Evolutionary conservation across 768 basidiomycete species (phyloP).

Genomic region (Rhodosporidiobolus sp.): DNA sequence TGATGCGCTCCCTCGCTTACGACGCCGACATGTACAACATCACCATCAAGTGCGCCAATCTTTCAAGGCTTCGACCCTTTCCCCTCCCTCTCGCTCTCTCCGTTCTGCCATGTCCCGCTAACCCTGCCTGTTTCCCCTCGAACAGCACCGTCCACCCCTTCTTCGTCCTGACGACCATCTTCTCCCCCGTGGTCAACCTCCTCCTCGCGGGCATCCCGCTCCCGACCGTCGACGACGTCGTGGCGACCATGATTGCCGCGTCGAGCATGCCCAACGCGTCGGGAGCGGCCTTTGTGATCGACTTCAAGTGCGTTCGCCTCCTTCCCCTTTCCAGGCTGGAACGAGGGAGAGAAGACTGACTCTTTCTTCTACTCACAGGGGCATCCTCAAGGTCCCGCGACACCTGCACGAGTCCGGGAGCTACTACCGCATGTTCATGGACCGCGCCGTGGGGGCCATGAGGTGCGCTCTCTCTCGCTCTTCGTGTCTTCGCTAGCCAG

Average conservation of each 20-base stretch:
- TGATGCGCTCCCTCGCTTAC: too few relatives aligned
- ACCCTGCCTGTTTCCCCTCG: neutral
- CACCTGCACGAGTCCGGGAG: too few relatives aligned
- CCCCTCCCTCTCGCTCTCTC: neutral
- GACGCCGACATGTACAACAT: too few relatives aligned
- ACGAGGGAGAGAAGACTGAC: slow-evolving; percentile 1
- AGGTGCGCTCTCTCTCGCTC: too few relatives aligned
- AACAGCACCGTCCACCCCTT: neutral
- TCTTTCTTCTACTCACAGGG: neutral
- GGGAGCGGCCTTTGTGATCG: slow-evolving; percentile 19
- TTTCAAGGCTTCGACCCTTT: slow-evolving; percentile 61
- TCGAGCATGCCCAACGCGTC: slow-evolving; percentile 53
- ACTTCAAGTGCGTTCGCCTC: slow-evolving; percentile 11
- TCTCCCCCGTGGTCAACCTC: slow-evolving; percentile 52
- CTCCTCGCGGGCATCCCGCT: slow-evolving; percentile 52
- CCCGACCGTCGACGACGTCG: slow-evolving; percentile 51
- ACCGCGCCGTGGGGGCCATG: too few relatives aligned
- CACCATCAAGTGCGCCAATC: too few relatives aligned
- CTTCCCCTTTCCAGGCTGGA: neutral
- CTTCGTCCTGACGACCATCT: slow-evolving; percentile 46
- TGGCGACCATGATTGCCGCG: slow-evolving; percentile 58
- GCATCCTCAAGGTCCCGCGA: slow-evolving; percentile 21
- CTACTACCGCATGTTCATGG: too few relatives aligned
- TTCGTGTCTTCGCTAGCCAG: too few relatives aligned
- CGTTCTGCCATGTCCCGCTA: neutral